phyloP scores from a whole-genome alignment of 2,329 filamentous ascomycete genomes.

The Mariannaea elegans region DNA sequence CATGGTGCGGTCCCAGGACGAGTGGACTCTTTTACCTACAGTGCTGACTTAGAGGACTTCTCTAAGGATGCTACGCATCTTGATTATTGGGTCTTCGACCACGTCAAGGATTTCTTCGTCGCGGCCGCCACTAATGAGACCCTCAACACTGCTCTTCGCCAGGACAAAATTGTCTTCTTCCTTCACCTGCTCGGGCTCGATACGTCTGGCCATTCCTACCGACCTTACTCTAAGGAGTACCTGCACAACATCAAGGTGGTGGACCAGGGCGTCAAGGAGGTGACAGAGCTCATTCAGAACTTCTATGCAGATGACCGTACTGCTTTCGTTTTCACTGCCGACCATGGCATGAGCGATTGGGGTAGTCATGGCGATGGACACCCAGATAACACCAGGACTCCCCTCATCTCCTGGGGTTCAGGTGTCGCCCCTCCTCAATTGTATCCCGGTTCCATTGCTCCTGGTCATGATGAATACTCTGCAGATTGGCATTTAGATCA shows the following conservation, averaged over 20 bases:
- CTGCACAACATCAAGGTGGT: constrained; percentile 94
- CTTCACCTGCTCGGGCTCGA: constrained; percentile 92
- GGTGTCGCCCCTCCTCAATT: constrained; percentile 81
- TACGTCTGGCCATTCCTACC: constrained; percentile 84
- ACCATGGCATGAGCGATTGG: constrained; percentile 99
- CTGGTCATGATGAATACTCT: constrained; percentile 92
- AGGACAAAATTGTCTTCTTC: constrained; percentile 95
- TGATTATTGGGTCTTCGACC: constrained; percentile 96
- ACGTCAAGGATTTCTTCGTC: constrained; percentile 86
- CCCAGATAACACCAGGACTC: constrained; percentile 95
- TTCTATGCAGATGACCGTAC: constrained; percentile 90
- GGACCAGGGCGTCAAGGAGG: constrained; percentile 87
- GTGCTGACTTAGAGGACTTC: constrained; percentile 88
- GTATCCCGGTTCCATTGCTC: constrained; percentile 63
- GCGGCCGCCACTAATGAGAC: constrained; percentile 81
- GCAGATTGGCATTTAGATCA: constrained; percentile 86
- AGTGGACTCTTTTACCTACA: constrained; percentile 88
- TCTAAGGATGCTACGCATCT: constrained; percentile 81
- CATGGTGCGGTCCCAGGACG: constrained; percentile 87
- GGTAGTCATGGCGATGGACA: constrained; percentile 99
- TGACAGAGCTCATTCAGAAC: constrained; percentile 80
- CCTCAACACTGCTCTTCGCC: constrained; percentile 73
- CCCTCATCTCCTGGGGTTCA: constrained; percentile 91
- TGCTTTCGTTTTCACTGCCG: constrained; percentile 95
- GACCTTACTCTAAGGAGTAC: constrained; percentile 96